Evolutionary conservation across 495 filamentous ascomycete species (phyloP), one percentile per base, ranked within the genome.

Genomic region (Oleoguttula mirabilis): DNA sequence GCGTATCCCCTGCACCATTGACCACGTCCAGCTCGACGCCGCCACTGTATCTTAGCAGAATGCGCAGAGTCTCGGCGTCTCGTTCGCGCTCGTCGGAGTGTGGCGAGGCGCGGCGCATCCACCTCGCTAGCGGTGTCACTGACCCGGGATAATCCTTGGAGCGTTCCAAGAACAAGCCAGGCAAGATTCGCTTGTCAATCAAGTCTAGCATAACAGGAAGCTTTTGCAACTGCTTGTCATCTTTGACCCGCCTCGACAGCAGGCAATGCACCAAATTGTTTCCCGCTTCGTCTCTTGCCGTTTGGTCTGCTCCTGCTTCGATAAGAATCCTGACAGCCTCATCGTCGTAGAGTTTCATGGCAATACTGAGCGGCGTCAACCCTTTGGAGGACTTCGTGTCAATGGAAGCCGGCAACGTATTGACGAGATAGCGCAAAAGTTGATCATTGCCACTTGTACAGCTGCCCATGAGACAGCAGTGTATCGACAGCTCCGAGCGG

Each of bases 1-100:
- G 68, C 0, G 77, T 76, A 51, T 85, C 76, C 4, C 81, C 82
- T 7, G 74, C 66, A 16, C 72, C 77, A 56, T 84, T 75, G 2
- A 84, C 64, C 32, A 77, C 60, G 15, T 70, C 66, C 1, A 83
- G 65, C 10, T 79, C 75, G 24, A 66, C 64, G 4, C 70, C 62
- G 5, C 64, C 47, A 10, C 70, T 31, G 31, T 73, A 69, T 2
- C 68, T 63, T 0, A 76, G 55, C 0, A 84, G 28, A 3, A 34
- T 14, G 8, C 27, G 8, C 2, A 59, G 45, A 3, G 71, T 43
- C 6, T 55, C 42, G 6, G 68, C 35, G 30, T 61, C 47, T 28
- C 25, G 25, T n/a, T 28, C n/a, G 16, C 64, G 21, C 10, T 38
- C 16, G 21, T 11, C 36, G 10, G 16, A 20, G 4, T 23, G 16